These are phyloP conservation scores for Ophiostoma fasciatum DNA, from an alignment of 2,329 filamentous ascomycete species.

Conservation along the genomic window DNA sequence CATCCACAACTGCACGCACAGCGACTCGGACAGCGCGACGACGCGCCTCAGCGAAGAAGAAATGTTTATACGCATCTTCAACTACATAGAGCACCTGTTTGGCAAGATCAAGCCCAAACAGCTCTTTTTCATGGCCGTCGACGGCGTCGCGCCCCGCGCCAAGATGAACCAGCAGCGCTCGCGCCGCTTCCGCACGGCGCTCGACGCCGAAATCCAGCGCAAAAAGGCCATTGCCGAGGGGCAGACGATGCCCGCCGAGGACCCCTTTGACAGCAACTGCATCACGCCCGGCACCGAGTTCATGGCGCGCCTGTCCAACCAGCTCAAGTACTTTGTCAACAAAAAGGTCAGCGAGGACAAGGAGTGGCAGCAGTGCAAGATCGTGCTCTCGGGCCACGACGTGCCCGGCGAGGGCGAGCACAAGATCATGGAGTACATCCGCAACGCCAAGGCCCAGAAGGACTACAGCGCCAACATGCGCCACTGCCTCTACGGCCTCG, in stretches of 20 bases:
- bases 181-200: constrained; percentile 82
- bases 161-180: constrained; percentile 99
- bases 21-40: constrained; percentile 80
- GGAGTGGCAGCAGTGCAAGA: constrained; percentile 94
- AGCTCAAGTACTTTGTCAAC: constrained; percentile 96
- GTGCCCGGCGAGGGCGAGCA: constrained; percentile 97
- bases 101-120: constrained; percentile 98
- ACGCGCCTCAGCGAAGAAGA: constrained; percentile 93
- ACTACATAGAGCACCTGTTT: constrained; percentile 97
- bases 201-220: constrained; percentile 77
- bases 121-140: constrained; percentile 98
- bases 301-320: constrained; percentile 89
- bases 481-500: constrained; percentile 92
- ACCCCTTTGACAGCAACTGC: constrained; percentile 96
- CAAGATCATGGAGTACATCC: constrained; percentile 99
- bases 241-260: constrained; percentile 84
- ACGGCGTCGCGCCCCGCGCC: constrained; percentile 89
- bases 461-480: constrained; percentile 86
- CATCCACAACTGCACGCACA: constrained; percentile 98
- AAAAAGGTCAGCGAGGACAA: constrained; percentile 96
- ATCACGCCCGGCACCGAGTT: constrained; percentile 95
- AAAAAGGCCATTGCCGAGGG: constrained; percentile 87
- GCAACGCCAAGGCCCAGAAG: constrained; percentile 88
- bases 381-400: constrained; percentile 93
- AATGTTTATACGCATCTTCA: constrained; percentile 99